phyloP scores from a whole-genome alignment of 768 basidiomycete genomes.

The Rhodotorula toruloides region DNA sequence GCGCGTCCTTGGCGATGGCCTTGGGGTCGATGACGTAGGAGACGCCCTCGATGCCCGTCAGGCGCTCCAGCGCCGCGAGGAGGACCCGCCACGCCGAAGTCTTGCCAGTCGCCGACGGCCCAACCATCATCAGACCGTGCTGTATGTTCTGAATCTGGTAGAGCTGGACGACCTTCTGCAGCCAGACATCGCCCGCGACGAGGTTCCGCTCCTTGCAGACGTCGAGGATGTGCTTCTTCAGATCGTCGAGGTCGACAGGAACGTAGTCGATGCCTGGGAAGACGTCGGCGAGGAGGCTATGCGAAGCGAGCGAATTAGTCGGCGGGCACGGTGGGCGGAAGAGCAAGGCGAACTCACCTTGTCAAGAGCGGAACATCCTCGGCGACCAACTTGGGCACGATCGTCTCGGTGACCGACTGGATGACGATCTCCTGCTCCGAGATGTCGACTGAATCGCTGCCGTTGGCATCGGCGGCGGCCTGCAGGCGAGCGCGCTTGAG shows the following conservation, averaged over 20 bases:
- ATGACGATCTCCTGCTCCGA: slow-evolving; percentile 96
- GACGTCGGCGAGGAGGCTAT: slow-evolving; percentile 84
- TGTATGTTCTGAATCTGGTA: slow-evolving; percentile 99
- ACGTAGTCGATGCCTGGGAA: slow-evolving; percentile 92
- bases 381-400: slow-evolving; percentile 94
- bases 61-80: slow-evolving; percentile 76
- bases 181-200: slow-evolving; percentile 81
- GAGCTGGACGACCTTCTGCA: slow-evolving; percentile 89
- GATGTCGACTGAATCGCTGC: slow-evolving; percentile 52
- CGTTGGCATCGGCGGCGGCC: background rate
- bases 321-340: background rate
- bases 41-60: slow-evolving; percentile 88
- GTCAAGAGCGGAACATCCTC: slow-evolving; percentile 93
- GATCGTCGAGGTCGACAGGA: slow-evolving; percentile 77
- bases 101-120: slow-evolving; percentile 93
- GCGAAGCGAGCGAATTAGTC: slow-evolving; percentile 15
- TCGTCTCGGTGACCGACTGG: slow-evolving; percentile 96
- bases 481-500: slow-evolving; percentile 81
- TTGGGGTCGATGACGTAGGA: slow-evolving; percentile 98
- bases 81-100: slow-evolving; percentile 95
- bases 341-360: slow-evolving; percentile 55
- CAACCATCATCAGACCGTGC: slow-evolving; percentile 99
- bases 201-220: slow-evolving; percentile 82
- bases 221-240: slow-evolving; percentile 76
- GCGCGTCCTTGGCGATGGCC: slow-evolving; percentile 95